A percentile compares a stretch with the other conserved stretches of the same genome.
Conservation (phyloP, 2,329 filamentous ascomycete species). For the Colletotrichum coccodes region DNA sequence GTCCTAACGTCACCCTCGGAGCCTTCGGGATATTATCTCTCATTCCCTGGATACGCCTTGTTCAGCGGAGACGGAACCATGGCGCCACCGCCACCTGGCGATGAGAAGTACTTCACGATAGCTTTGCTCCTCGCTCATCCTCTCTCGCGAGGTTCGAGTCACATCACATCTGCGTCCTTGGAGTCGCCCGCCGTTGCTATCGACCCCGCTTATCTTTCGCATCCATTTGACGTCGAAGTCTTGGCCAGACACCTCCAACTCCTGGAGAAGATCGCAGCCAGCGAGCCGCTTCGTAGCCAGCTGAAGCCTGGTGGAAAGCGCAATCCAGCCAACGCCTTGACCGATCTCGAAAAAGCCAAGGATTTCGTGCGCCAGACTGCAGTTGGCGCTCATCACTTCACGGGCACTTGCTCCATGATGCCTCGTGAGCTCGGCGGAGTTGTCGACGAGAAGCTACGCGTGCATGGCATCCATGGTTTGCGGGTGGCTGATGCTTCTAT, state of each 20-base stretch:
- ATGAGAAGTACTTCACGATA: conserved; percentile 60
- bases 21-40: conserved; percentile 33
- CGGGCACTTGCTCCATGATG: conserved; percentile 61
- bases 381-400: conserved; percentile 56
- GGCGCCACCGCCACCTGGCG: conserved; percentile 28
- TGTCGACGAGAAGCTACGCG: conserved; percentile 53
- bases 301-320: conserved; percentile 48
- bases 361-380: conserved; percentile 46
- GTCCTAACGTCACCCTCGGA: conserved; percentile 27
- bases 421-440: conserved; percentile 62
- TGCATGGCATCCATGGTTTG: conserved; percentile 55
- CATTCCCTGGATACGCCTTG: conserved; percentile 32
- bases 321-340: conserved; percentile 35
- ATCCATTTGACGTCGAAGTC: conserved; percentile 67
- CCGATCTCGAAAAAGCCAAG: conserved; percentile 45
- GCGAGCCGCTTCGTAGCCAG: conserved; percentile 52
- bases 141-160: conserved; percentile 67
- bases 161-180: conserved; percentile 58
- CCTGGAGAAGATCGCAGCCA: conserved; percentile 48
- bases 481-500: conserved; percentile 56
- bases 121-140: conserved; percentile 70
- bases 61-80: conserved; percentile 29
- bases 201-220: conserved; percentile 65
- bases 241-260: conserved; percentile 55
- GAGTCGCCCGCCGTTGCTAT: conserved; percentile 42